Conservation (phyloP, 306 rosid genomes). For the Rosa chinensis region DNA sequence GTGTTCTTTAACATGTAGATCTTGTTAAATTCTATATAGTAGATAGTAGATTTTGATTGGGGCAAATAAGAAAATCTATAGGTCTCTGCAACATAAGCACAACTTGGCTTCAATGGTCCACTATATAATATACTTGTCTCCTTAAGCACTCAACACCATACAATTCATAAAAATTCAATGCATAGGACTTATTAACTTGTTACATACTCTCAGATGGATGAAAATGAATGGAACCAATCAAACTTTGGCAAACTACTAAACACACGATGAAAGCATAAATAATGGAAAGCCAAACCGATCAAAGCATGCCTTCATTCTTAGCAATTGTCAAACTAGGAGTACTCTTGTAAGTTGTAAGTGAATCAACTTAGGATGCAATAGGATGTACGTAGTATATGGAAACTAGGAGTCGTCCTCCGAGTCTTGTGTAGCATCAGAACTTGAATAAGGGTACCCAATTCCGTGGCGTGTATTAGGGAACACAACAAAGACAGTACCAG, state of each 20-base stretch:
- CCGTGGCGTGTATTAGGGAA: conserved; percentile 80
- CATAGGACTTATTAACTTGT: not conserved
- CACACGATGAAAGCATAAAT: not conserved
- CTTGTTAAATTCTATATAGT: not conserved
- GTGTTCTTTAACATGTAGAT: not conserved
- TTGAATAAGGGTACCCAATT: conserved; percentile 60
- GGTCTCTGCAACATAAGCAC: not conserved
- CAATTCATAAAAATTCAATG: not conserved
- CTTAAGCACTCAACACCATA: not conserved
- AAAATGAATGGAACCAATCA: not conserved
- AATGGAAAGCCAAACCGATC: not conserved
- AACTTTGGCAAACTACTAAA: not conserved
- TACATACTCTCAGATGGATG: not conserved
- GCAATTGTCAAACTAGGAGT: too few species aligned
- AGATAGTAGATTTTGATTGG: not conserved
- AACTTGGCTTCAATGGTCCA: not conserved
- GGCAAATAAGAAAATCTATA: not conserved
- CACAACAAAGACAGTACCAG: conserved; percentile 48
- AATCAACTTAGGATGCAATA: not conserved
- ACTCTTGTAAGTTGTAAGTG: too few species aligned
- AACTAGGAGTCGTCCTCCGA: not conserved
- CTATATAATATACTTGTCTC: not conserved
- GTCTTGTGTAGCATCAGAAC: conserved; percentile 18
- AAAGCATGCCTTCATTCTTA: too few species aligned
- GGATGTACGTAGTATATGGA: not conserved